Evolutionary conservation across 2,329 filamentous ascomycete species (phyloP), one percentile per base, ranked within the genome.

Genomic region (Teratosphaeria destructans): DNA sequence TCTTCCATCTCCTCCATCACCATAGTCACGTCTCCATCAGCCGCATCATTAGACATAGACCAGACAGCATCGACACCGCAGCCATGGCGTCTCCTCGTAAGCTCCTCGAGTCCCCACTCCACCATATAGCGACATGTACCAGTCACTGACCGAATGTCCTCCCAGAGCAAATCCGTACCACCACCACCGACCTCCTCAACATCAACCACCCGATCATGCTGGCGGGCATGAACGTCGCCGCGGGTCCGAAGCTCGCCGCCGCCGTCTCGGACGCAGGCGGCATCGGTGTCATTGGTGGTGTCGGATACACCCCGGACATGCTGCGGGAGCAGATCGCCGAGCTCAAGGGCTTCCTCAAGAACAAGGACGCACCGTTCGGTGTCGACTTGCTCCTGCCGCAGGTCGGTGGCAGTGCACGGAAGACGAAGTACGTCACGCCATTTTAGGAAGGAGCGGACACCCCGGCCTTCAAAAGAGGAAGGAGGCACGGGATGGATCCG

Each of bases 221-320:
- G 63, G 94, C 94, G 69, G 94, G 94, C 75, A 99, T 99, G 94
- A 97, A 99, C 82, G 94, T 97, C 64, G 94, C 94, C 60, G 94
- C 94, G 61, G 94, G 94, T 56, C 94, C 94, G 59, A 95, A 91
- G 82, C 86, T 99, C 71, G 94, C 94, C 57, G 94, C 94, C 37
- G 94, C 94, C 52, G 94, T 99, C 69, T 95, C 93, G 68, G 96
- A 99, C 77, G 94, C 94, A 57, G 94, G 94, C 67, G 94, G 94
- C 71, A 82, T 99, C 63, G 94, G 94, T 78, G 94, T 99, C 70
- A 93, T 99, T 69, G 94, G 94, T 67, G 94, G 94, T 74, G 87
- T 93, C 68, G 88, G 90, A 66, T 99, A 99, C 81, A 96, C 91
- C 59, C 94, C 94, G 68, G 90, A 96, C 62, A 97, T 97, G 94